Percentiles rank a stretch among this genome's conserved stretches.
Evolutionary conservation across 495 filamentous ascomycete species (phyloP).

Genomic region (Neurospora tetraspora): DNA sequence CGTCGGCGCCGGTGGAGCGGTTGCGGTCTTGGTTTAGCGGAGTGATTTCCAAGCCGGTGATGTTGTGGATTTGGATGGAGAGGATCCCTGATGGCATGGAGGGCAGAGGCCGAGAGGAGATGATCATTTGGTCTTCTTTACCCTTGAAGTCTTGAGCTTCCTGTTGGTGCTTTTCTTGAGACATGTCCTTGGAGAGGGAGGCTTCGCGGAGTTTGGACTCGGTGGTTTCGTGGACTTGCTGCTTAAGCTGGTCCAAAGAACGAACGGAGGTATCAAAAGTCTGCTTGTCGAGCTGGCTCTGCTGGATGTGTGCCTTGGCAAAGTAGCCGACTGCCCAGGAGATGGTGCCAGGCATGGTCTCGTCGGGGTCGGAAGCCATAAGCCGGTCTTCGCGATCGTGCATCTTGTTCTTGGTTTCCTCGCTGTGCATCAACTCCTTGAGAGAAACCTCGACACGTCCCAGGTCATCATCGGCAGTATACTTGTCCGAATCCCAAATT

Average conservation of each 20-base stretch:
- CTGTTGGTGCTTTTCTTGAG: conserved; percentile 49
- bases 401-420: conserved; percentile 43
- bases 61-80: conserved; percentile 62
- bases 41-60: conserved; percentile 56
- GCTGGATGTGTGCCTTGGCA: conserved; percentile 48
- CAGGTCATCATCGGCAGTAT: conserved; percentile 62
- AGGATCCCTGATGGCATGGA: conserved; percentile 53
- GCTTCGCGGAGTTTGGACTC: conserved; percentile 55
- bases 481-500: conserved; percentile 62
- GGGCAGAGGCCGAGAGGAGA: conserved; percentile 45
- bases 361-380: conserved; percentile 46
- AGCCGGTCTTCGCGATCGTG: conserved; percentile 50
- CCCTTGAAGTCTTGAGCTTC: conserved; percentile 50
- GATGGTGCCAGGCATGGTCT: conserved; percentile 59
- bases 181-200: conserved; percentile 30
- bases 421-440: conserved; percentile 49
- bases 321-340: conserved; percentile 64
- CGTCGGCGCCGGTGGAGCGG: conserved; percentile 23
- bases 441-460: conserved; percentile 58
- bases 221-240: conserved; percentile 39
- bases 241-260: conserved; percentile 41
- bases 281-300: conserved; percentile 43
- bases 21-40: conserved; percentile 32
- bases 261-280: conserved; percentile 42
- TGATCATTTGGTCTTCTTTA: conserved; percentile 43